Conservation (phyloP, 768 basidiomycete genomes). For the Symmetrospora coprosmae region DNA sequence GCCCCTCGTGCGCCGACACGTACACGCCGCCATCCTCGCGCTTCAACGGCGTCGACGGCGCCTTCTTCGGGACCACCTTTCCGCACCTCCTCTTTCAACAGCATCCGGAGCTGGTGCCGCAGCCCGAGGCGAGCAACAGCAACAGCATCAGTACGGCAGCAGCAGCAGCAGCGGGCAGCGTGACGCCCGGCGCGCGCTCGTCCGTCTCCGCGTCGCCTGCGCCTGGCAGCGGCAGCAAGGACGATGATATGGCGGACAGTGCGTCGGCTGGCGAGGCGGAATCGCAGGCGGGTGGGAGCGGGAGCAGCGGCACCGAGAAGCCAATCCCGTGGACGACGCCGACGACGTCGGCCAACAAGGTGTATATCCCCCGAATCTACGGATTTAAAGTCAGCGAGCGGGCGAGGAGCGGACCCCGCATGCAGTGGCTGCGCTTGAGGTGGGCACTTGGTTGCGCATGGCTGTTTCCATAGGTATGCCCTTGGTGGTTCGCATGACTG, state of each 20-base stretch:
- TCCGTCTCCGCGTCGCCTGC: neutral
- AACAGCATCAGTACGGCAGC: neutral
- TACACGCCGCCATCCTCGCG: constrained; percentile 89
- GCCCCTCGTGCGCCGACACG: constrained; percentile 94
- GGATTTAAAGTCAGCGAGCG: constrained; percentile 95
- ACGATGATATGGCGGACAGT: constrained; percentile 36
- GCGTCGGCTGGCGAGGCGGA: neutral
- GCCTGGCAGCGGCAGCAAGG: neutral
- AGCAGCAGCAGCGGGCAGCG: neutral
- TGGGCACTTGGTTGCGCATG: constrained; percentile 62
- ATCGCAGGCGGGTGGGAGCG: neutral
- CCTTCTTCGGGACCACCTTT: constrained; percentile 99
- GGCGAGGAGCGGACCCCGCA: constrained; percentile 84
- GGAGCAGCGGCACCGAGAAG: no score
- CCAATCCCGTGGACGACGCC: constrained; percentile 22
- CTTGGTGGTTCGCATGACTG: neutral
- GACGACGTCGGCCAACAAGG: constrained; percentile 40
- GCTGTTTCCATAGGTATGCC: constrained; percentile 44
- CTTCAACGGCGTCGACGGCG: constrained; percentile 91
- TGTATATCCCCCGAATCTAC: constrained; percentile 85
- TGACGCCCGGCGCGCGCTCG: neutral
- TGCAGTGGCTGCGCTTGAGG: constrained; percentile 85
- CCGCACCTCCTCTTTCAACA: constrained; percentile 95
- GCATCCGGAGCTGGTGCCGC: constrained; percentile 62
- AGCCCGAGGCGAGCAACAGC: neutral